These are phyloP conservation scores for Ananas comosus DNA, from an alignment of 176 grass and related monocot genomes.

Conservation along the genomic window DNA sequence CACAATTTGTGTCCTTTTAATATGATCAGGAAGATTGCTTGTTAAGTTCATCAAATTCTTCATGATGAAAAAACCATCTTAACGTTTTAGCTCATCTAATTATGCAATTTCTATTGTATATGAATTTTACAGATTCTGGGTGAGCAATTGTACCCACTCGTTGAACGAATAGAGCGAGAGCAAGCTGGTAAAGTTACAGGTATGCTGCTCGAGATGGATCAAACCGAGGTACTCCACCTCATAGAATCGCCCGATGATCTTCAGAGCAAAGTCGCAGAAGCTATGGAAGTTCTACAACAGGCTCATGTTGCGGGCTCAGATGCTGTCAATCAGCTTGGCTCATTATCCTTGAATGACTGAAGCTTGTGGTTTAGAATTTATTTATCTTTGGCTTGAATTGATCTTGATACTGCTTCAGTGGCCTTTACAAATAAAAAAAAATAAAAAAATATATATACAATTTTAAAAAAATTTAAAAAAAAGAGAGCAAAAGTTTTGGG, in stretches of 20 bases:
- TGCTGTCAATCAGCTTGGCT: background rate
- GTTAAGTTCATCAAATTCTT: no score
- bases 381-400: no score
- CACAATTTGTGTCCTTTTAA: background rate
- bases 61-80: no score
- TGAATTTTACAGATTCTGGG: slow-evolving; percentile 33
- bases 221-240: slow-evolving; percentile 32
- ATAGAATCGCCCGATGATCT: slow-evolving; percentile 33
- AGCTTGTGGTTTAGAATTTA: background rate
- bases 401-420: no score
- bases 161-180: slow-evolving; percentile 12
- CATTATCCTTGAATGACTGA: background rate
- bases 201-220: slow-evolving; percentile 56
- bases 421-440: no score
- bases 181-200: slow-evolving; percentile 36
- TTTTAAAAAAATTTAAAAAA: no score
- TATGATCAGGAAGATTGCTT: no score
- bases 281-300: slow-evolving; percentile 22
- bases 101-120: background rate
- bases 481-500: no score
- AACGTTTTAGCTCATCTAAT: no score
- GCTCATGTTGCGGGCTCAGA: background rate
- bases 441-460: no score
- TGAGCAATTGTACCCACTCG: slow-evolving; percentile 30
- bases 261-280: slow-evolving; percentile 25